A percentile compares a stretch with the other conserved stretches of the same genome.
Evolutionary conservation across 2,329 filamentous ascomycete genomes (phyloP).

Genomic region (Dendrostoma leiphaemia): DNA sequence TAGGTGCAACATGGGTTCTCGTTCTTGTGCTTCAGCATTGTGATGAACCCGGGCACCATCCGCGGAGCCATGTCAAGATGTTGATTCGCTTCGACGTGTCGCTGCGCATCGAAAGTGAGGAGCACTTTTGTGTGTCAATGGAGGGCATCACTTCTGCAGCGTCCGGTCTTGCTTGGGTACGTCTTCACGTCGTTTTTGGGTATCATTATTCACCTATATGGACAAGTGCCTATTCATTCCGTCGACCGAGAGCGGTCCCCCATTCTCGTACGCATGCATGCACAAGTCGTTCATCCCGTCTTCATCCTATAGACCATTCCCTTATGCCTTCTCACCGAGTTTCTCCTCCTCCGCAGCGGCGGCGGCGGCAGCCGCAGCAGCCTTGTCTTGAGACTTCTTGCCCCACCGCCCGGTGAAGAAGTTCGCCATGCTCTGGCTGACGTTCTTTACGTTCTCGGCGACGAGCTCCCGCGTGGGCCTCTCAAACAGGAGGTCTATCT

Average conservation of each 20-base stretch:
- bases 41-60: too few species aligned
- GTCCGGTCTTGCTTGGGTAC: too few species aligned
- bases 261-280: neutral
- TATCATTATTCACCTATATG: too few species aligned
- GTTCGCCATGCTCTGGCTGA: slow-evolving; percentile 11
- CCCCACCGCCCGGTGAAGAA: slow-evolving; percentile 17
- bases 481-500: slow-evolving; percentile 67
- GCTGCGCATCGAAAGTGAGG: too few species aligned
- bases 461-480: slow-evolving; percentile 63
- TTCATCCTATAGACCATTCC: neutral
- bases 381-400: slow-evolving; percentile 1
- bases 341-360: slow-evolving; percentile 13
- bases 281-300: neutral
- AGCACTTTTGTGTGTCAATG: too few species aligned
- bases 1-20: too few species aligned
- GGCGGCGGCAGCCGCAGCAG: neutral
- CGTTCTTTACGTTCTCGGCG: slow-evolving; percentile 50
- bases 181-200: too few species aligned
- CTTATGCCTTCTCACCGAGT: slow-evolving; percentile 15
- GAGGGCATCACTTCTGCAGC: too few species aligned
- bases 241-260: neutral
- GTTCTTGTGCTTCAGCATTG: too few species aligned
- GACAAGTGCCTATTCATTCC: neutral
- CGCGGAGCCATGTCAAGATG: too few species aligned
- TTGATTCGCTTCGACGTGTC: too few species aligned